A percentile compares a stretch with the other conserved stretches of the same genome.
Conservation (phyloP, 2,329 filamentous ascomycete species). For the Colletotrichum chlorophyti region DNA sequence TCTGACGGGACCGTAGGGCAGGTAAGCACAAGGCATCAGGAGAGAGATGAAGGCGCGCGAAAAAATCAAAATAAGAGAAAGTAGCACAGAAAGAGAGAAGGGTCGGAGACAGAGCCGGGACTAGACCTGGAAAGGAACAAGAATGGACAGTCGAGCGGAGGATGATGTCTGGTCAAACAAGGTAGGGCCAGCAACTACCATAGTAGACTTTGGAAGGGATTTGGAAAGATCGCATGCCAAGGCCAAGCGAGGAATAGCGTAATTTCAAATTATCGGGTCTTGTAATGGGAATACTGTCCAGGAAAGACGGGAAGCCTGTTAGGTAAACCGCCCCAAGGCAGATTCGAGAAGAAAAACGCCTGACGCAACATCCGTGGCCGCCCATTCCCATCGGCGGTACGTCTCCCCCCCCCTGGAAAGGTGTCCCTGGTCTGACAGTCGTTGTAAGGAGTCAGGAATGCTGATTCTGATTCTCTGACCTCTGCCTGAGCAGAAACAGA, state of each 20-base stretch:
- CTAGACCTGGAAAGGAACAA: no score
- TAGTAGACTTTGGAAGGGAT: no score
- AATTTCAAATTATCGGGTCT: constrained; percentile 27
- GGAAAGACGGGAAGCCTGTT: constrained; percentile 17
- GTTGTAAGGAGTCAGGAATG: no score
- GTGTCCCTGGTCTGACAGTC: neutral
- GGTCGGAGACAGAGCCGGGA: neutral
- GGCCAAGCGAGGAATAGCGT: constrained; percentile 17
- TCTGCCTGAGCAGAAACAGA: neutral
- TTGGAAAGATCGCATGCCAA: constrained; percentile 14
- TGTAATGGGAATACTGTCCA: constrained; percentile 2
- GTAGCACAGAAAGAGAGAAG: no score
- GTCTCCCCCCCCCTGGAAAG: neutral
- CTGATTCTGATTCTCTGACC: neutral
- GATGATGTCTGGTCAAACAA: neutral
- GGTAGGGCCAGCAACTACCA: no score
- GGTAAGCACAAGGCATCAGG: neutral
- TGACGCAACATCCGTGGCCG: constrained; percentile 1
- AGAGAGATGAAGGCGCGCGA: neutral
- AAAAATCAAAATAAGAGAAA: no score
- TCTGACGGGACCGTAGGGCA: constrained; percentile 4
- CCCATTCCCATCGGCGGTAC: neutral
- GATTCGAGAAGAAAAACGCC: constrained; percentile 24
- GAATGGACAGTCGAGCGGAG: no score
- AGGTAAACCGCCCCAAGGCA: constrained; percentile 21